Conservation (phyloP, 495 filamentous ascomycete species). For the Aspergillus coremiiformis region DNA sequence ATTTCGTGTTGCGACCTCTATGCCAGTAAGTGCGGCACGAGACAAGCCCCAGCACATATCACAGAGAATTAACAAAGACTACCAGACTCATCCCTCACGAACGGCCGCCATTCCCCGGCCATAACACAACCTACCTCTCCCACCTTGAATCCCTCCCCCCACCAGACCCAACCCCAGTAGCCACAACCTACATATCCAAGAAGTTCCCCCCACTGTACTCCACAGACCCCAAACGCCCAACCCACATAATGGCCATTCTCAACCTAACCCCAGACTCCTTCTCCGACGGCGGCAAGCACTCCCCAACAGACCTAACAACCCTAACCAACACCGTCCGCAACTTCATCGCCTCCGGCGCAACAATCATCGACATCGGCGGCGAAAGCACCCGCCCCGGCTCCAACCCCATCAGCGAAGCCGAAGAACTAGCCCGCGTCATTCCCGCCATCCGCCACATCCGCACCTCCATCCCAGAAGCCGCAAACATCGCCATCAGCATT, state of each 20-base stretch:
- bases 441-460: conserved; percentile 71
- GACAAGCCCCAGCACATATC: background rate
- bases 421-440: conserved; percentile 72
- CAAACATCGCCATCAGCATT: conserved; percentile 64
- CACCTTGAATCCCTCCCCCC: conserved; percentile 61
- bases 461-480: conserved; percentile 49
- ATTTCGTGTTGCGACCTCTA: conserved; percentile 87
- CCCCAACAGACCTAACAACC: conserved; percentile 27
- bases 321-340: conserved; percentile 44
- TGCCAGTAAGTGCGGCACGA: conserved; percentile 56
- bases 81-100: conserved; percentile 57
- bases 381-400: conserved; percentile 82
- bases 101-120: conserved; percentile 35
- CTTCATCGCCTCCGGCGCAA: conserved; percentile 61
- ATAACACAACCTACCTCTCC: conserved; percentile 32
- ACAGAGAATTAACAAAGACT: conserved; percentile 5
- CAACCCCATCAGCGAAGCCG: conserved; percentile 52
- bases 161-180: conserved; percentile 42
- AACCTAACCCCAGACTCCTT: conserved; percentile 97
- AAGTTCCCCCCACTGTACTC: conserved; percentile 53
- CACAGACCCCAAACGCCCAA: conserved; percentile 55
- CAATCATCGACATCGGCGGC: conserved; percentile 87
- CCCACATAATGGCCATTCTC: conserved; percentile 85
- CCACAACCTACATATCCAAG: conserved; percentile 62
- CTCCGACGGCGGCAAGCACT: conserved; percentile 75